phyloP scores from a whole-genome alignment of 805 yeast genomes.

The Wickerhamiella slavikovae region DNA sequence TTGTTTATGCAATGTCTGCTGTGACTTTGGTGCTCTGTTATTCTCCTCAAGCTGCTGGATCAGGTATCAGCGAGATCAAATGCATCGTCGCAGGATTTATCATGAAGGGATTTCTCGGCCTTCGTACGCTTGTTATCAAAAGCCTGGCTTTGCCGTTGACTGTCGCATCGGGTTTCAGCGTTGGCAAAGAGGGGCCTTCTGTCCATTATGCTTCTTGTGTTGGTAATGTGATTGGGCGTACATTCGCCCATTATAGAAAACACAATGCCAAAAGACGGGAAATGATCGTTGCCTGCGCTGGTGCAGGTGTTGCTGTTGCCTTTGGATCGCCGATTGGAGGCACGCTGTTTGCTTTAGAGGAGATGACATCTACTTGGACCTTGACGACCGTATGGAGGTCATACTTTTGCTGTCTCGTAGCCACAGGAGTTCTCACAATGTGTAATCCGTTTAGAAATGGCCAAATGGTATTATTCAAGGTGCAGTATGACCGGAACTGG shows the following conservation, averaged over 20 bases:
- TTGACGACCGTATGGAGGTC: conserved; percentile 74
- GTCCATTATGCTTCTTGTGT: conserved; percentile 96
- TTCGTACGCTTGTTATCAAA: conserved; percentile 54
- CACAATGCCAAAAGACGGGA: conserved; percentile 25
- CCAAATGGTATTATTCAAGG: conserved; percentile 80
- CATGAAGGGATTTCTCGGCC: conserved; percentile 54
- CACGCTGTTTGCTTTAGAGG: conserved; percentile 69
- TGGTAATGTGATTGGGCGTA: conserved; percentile 56
- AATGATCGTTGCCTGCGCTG: conserved; percentile 72
- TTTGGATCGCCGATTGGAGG: conserved; percentile 84
- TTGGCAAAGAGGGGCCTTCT: conserved; percentile 96
- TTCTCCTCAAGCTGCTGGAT: conserved; percentile 89
- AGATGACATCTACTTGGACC: conserved; percentile 56
- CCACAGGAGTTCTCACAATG: conserved; percentile 59
- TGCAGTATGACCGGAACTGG: conserved; percentile 76
- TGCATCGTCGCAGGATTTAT: conserved; percentile 82
- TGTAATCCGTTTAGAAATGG: conserved; percentile 90
- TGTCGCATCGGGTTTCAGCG: conserved; percentile 78
- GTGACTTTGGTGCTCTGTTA: conserved; percentile 45
- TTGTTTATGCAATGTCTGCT: conserved; percentile 40
- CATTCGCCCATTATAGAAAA: conserved; percentile 22
- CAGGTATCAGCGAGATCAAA: conserved; percentile 93
- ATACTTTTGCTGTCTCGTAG: conserved; percentile 76
- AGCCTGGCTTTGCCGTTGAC: conserved; percentile 70
- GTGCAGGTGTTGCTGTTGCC: conserved; percentile 98